Evolutionary conservation across 768 basidiomycete genomes (phyloP).

Genomic region (Lentinula guzmanii): DNA sequence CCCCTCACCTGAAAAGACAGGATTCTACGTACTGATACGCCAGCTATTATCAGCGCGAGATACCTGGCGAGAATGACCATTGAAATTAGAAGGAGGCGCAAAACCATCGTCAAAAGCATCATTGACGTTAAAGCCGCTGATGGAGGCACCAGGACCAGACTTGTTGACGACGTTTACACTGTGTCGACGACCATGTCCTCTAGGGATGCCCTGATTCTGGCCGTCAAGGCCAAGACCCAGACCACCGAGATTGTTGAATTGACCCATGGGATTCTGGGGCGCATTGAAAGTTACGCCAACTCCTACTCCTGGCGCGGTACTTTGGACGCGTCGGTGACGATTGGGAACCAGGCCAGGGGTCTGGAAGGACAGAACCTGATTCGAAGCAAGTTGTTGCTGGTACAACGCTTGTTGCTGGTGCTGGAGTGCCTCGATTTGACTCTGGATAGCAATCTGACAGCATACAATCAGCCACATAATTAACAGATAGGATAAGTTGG

Average conservation of each 20-base stretch:
- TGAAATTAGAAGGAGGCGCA: conserved; percentile 46
- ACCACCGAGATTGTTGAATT: conserved; percentile 51
- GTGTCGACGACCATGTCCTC: conserved; percentile 84
- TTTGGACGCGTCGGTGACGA: conserved; percentile 84
- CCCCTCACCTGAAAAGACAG: background rate
- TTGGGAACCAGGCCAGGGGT: conserved; percentile 67
- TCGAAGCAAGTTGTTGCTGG: conserved; percentile 86
- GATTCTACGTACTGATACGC: conserved; percentile 70
- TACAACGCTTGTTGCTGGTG: conserved; percentile 89
- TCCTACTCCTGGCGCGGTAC: conserved; percentile 60
- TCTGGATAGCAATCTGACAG: conserved; percentile 78
- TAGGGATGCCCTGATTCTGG: conserved; percentile 60
- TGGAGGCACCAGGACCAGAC: conserved; percentile 34
- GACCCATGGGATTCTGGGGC: conserved; percentile 57
- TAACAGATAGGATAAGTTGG: conserved; percentile 9
- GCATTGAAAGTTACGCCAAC: conserved; percentile 35
- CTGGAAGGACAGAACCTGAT: conserved; percentile 76
- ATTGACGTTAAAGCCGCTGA: conserved; percentile 47
- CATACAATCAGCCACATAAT: conserved; percentile 7
- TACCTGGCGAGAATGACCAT: conserved; percentile 68
- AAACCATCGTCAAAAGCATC: conserved; percentile 84
- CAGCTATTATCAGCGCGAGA: conserved; percentile 80
- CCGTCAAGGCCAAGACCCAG: conserved; percentile 58
- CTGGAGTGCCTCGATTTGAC: conserved; percentile 83
- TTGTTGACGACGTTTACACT: conserved; percentile 92